Evolutionary conservation across 2,329 filamentous ascomycete species (phyloP).

Genomic region (Tolypocladium sp.): DNA sequence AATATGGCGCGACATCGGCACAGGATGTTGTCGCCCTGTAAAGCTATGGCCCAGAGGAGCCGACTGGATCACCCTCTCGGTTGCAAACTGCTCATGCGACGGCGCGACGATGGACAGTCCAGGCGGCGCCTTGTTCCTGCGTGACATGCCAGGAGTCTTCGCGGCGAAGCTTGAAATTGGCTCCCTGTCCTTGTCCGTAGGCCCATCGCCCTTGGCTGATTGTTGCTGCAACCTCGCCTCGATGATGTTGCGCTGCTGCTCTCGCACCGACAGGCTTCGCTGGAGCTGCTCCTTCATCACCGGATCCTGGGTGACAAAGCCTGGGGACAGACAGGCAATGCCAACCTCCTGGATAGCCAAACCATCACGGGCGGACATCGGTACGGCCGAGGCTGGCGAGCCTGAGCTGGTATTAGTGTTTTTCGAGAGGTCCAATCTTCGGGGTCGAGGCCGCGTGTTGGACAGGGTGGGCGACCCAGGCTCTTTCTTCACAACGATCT

Average conservation of each 20-base stretch:
- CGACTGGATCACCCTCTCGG: conserved; percentile 93
- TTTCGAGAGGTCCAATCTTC: conserved; percentile 67
- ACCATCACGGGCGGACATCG: conserved; percentile 70
- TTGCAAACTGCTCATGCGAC: conserved; percentile 82
- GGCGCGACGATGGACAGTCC: conserved; percentile 93
- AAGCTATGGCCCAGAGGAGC: conserved; percentile 93
- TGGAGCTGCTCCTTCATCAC: conserved; percentile 92
- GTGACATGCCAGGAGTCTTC: conserved; percentile 66
- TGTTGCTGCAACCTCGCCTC: conserved; percentile 85
- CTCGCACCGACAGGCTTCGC: conserved; percentile 83
- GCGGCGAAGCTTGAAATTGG: conserved; percentile 39
- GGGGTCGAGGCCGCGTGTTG: conserved; percentile 55
- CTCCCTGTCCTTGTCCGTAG: conserved; percentile 46
- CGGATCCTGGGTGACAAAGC: conserved; percentile 94
- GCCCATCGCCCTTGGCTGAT: conserved; percentile 66
- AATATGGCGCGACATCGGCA: conserved; percentile 67
- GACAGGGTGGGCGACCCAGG: conserved; percentile 76
- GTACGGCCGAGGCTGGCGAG: conserved; percentile 54
- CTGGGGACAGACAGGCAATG: conserved; percentile 86
- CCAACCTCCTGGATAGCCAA: conserved; percentile 87
- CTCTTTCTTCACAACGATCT: conserved; percentile 95
- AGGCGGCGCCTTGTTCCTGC: conserved; percentile 72
- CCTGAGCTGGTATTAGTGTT: conserved; percentile 41
- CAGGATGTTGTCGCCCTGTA: conserved; percentile 75
- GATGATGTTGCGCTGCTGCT: conserved; percentile 92